These are phyloP conservation scores for Chlorociboria aeruginascens DNA, from an alignment of 495 filamentous ascomycete genomes.

Conservation along the genomic window DNA sequence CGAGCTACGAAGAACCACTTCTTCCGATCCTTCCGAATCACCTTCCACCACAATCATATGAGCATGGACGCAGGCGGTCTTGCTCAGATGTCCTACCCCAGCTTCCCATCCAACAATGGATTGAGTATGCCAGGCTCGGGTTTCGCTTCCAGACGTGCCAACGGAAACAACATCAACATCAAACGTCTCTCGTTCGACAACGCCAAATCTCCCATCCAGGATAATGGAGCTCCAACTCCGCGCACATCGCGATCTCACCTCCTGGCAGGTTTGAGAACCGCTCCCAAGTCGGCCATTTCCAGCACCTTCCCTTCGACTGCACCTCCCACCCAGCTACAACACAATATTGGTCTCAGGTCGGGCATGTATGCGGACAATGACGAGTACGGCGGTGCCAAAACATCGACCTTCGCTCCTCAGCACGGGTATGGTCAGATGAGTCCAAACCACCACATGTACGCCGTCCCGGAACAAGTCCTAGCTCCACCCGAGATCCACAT, in stretches of 20 bases:
- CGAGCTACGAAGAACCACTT: slow-evolving; percentile 4
- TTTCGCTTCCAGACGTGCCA: slow-evolving; percentile 68
- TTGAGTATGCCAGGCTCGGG: slow-evolving; percentile 65
- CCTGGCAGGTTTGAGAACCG: slow-evolving; percentile 85
- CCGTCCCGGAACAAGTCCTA: slow-evolving; percentile 70
- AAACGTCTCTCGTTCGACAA: slow-evolving; percentile 74
- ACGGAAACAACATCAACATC: slow-evolving; percentile 67
- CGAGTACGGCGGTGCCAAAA: slow-evolving; percentile 38
- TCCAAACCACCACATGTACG: slow-evolving; percentile 47
- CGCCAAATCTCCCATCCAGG: slow-evolving; percentile 36
- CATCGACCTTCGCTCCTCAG: slow-evolving; percentile 30
- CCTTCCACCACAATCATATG: slow-evolving; percentile 27
- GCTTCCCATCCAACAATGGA: slow-evolving; percentile 54
- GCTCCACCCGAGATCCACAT: slow-evolving; percentile 70
- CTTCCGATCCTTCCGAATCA: slow-evolving; percentile 1
- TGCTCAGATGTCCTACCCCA: slow-evolving; percentile 96
- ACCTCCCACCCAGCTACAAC: slow-evolving; percentile 32
- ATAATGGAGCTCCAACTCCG: slow-evolving; percentile 58
- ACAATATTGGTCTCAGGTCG: slow-evolving; percentile 24
- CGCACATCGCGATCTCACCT: slow-evolving; percentile 91
- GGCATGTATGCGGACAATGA: slow-evolving; percentile 35
- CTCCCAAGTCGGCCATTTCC: slow-evolving; percentile 71
- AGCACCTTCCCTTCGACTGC: slow-evolving; percentile 54
- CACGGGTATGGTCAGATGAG: slow-evolving; percentile 31
- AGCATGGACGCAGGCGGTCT: slow-evolving; percentile 98